phyloP scores from a whole-genome alignment of 768 basidiomycete species.

The Calocybe gangraenosa region DNA sequence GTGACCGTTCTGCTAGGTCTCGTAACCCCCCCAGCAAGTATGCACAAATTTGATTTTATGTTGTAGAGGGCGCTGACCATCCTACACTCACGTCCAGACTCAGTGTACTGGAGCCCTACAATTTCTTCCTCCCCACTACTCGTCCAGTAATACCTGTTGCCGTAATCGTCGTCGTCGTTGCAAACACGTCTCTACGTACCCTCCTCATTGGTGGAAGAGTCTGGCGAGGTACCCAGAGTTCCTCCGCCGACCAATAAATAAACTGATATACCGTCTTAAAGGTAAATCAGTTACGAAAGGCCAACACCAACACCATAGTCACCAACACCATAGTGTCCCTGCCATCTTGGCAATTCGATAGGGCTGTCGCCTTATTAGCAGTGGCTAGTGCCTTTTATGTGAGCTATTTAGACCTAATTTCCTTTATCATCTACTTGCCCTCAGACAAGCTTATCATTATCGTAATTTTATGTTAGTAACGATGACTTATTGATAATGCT shows the following conservation, averaged over 20 bases:
- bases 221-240: constrained; percentile 1
- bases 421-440: neutral
- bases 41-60: neutral
- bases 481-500: constrained; percentile 7
- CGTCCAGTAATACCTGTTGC: too few species aligned
- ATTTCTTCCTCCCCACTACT: constrained; percentile 3
- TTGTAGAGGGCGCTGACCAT: neutral
- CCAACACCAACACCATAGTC: too few species aligned
- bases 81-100: constrained; percentile 6
- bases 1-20: constrained; percentile 3
- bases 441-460: constrained; percentile 7
- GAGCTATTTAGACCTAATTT: neutral
- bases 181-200: constrained; percentile 8
- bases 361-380: neutral
- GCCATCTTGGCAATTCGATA: neutral
- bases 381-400: constrained; percentile 1
- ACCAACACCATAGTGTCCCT: neutral
- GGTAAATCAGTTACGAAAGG: too few species aligned
- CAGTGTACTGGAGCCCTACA: constrained; percentile 1
- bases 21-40: constrained; percentile 8
- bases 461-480: constrained; percentile 4
- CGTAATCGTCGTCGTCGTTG: constrained; percentile 7
- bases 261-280: too few species aligned
- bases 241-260: neutral
- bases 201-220: constrained; percentile 9